phyloP scores from a whole-genome alignment of 345 rosid genomes.

The Brassica incana region DNA sequence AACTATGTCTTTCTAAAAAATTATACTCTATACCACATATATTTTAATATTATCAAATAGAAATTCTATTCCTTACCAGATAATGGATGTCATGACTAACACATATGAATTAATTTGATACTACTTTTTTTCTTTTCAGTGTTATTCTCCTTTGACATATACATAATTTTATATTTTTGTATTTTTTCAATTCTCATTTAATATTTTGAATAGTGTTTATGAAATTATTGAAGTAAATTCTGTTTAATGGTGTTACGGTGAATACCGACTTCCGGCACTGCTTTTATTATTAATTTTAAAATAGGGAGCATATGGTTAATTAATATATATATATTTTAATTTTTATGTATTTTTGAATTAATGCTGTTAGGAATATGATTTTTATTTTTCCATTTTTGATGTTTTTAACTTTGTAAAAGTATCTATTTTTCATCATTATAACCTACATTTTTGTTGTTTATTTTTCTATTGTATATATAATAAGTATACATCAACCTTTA shows the following conservation, averaged over 20 bases:
- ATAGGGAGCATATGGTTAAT: neutral
- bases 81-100: neutral
- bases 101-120: too few species aligned
- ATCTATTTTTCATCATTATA: neutral
- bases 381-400: too few species aligned
- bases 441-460: neutral
- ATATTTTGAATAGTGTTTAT: neutral
- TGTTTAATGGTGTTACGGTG: neutral
- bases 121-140: neutral
- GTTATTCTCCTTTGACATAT: neutral
- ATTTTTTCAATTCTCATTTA: neutral
- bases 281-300: too few species aligned
- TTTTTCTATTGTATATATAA: neutral
- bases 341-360: too few species aligned
- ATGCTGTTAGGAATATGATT: neutral
- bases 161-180: neutral
- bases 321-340: too few species aligned
- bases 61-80: neutral
- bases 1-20: neutral
- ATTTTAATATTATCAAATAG: neutral
- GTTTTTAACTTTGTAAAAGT: neutral
- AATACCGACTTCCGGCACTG: neutral
- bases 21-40: neutral
- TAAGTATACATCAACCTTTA: too few species aligned
- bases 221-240: neutral